Conservation (phyloP, 176 grass and related monocot genomes). For the Oryza australiensis region DNA sequence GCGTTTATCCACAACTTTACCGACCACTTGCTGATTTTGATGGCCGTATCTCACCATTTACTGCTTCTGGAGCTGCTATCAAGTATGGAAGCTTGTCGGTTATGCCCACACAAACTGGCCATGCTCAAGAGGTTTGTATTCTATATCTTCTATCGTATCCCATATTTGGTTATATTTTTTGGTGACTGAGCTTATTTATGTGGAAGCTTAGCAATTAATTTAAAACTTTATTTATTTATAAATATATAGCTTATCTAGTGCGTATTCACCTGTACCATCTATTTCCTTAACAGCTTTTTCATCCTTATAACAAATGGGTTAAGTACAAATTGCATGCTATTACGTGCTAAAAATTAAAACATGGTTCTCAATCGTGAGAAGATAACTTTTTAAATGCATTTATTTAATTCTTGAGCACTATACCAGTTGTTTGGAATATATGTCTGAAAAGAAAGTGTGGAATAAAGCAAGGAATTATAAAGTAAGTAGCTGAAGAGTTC, state of each 20-base stretch:
- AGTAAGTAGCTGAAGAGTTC: too few relatives aligned
- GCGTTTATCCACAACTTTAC: slow-evolving; percentile 58
- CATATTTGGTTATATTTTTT: slow-evolving; percentile 13
- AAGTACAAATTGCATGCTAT: neutral
- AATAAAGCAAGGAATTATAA: neutral
- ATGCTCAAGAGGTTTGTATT: slow-evolving; percentile 78
- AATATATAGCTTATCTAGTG: neutral
- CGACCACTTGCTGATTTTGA: slow-evolving; percentile 58
- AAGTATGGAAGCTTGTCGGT: slow-evolving; percentile 74
- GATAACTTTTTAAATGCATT: neutral
- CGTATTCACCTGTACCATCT: neutral
- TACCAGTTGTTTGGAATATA: neutral
- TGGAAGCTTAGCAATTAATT: neutral
- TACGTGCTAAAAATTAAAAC: neutral
- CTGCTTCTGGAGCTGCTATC: slow-evolving; percentile 45
- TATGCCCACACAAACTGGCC: slow-evolving; percentile 55
- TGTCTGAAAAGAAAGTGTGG: neutral
- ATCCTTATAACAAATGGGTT: neutral
- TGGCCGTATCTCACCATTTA: slow-evolving; percentile 62
- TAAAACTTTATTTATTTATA: neutral
- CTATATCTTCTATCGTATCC: slow-evolving; percentile 9
- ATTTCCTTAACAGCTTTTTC: neutral
- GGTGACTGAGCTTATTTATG: neutral
- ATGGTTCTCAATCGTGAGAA: neutral
- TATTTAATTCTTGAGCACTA: neutral